phyloP scores from a whole-genome alignment of 768 basidiomycete genomes.

The Suillus occidentalis region DNA sequence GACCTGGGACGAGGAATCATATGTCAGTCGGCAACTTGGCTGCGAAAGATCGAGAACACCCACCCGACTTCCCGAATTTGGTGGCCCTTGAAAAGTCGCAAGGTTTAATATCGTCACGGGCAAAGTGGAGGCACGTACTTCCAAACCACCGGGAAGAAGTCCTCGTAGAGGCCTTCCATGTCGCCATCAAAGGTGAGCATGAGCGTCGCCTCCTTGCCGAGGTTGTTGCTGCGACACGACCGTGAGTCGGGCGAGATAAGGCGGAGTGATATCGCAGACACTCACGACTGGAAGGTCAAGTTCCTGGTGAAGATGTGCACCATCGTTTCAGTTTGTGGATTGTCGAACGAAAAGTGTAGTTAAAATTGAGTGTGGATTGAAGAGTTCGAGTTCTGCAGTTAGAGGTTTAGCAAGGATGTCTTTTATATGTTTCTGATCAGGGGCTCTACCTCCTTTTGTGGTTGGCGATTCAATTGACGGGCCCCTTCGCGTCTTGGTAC shows the following conservation, averaged over 20 bases:
- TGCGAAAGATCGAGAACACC: not conserved
- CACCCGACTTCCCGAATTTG: not conserved
- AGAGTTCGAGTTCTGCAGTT: not conserved
- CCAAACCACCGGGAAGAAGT: too few species aligned
- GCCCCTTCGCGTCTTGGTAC: not conserved
- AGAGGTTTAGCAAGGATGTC: not conserved
- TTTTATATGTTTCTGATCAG: not conserved
- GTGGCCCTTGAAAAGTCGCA: not conserved
- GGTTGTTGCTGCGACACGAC: too few species aligned
- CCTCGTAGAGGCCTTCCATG: too few species aligned
- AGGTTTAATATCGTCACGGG: too few species aligned
- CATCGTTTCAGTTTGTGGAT: not conserved
- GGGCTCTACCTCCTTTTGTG: not conserved
- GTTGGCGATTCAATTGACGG: too few species aligned
- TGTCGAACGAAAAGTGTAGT: not conserved
- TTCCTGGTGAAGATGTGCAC: not conserved
- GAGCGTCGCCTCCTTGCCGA: too few species aligned
- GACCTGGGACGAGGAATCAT: not conserved
- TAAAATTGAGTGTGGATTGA: not conserved
- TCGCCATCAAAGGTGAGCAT: too few species aligned
- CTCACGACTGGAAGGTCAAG: not conserved
- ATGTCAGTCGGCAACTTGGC: not conserved
- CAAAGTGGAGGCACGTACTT: too few species aligned
- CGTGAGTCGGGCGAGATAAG: too few species aligned
- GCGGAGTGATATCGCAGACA: not conserved